These are phyloP conservation scores for Paraconiothyrium sp. DNA, from an alignment of 2,329 filamentous ascomycete genomes.

Conservation along the genomic window DNA sequence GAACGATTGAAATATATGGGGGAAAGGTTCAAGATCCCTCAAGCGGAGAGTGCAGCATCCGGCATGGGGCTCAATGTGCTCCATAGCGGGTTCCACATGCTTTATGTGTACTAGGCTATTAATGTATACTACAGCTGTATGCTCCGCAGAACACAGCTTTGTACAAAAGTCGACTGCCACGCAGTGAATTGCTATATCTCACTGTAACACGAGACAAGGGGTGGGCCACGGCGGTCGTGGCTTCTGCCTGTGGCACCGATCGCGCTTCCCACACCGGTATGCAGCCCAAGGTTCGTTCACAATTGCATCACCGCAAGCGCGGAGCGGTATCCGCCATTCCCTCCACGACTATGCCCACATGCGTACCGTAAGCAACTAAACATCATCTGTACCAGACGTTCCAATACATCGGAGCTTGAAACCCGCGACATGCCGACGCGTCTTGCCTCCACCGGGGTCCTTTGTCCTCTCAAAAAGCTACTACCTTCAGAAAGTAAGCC, in stretches of 20 bases:
- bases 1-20: constrained; percentile 20
- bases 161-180: too few relatives aligned
- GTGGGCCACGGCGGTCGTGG: not conserved
- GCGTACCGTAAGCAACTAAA: not conserved
- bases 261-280: too few relatives aligned
- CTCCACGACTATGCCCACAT: not conserved
- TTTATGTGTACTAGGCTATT: constrained; percentile 1
- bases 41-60: constrained; percentile 20
- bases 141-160: not conserved
- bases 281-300: not conserved
- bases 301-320: not conserved
- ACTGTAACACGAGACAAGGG: not conserved
- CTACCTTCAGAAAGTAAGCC: not conserved
- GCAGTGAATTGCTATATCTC: not conserved
- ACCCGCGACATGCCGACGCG: not conserved
- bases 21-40: constrained; percentile 19
- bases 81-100: constrained; percentile 20
- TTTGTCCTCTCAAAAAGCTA: not conserved
- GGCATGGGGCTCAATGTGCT: constrained; percentile 18
- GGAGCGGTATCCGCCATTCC: not conserved
- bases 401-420: not conserved
- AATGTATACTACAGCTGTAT: not conserved
- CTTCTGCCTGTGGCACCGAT: not conserved
- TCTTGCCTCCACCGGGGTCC: not conserved
- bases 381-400: not conserved